Percentiles rank a stretch among this genome's conserved stretches.
These are phyloP conservation scores for Deinandra increscens DNA, from an alignment of 129 eudicot genomes.

Conservation along the genomic window DNA sequence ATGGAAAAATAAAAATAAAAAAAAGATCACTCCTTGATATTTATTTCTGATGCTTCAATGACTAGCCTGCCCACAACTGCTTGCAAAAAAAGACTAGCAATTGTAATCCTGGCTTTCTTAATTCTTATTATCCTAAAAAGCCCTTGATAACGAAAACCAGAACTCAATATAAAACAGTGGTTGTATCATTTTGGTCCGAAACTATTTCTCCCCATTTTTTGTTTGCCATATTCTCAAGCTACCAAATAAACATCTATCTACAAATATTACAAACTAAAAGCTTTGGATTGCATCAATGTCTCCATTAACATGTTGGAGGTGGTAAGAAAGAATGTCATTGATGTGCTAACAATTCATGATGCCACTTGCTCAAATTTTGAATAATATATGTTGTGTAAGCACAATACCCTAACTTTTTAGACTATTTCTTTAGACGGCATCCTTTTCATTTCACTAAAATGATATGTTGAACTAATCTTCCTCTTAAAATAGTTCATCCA, in stretches of 20 bases:
- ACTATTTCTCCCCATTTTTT: background rate
- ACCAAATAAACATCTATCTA: background rate
- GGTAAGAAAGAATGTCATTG: background rate
- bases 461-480: no score
- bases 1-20: no score
- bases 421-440: background rate
- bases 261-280: background rate
- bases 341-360: background rate
- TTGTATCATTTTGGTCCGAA: background rate
- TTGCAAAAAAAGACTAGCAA: background rate
- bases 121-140: background rate
- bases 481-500: no score
- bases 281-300: background rate
- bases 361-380: background rate
- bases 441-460: background rate
- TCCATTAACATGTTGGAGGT: background rate
- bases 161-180: conserved; percentile 2
- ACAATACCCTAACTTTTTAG: background rate
- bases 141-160: background rate
- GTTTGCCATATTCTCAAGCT: background rate
- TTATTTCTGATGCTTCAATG: conserved; percentile 17
- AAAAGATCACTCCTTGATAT: background rate
- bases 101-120: conserved; percentile 3
- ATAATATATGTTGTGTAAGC: background rate
- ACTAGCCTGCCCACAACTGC: conserved; percentile 10